These are phyloP conservation scores for Pythium pyrilobum DNA, from an alignment of 352 stramenopile genomes.

Conservation along the genomic window DNA sequence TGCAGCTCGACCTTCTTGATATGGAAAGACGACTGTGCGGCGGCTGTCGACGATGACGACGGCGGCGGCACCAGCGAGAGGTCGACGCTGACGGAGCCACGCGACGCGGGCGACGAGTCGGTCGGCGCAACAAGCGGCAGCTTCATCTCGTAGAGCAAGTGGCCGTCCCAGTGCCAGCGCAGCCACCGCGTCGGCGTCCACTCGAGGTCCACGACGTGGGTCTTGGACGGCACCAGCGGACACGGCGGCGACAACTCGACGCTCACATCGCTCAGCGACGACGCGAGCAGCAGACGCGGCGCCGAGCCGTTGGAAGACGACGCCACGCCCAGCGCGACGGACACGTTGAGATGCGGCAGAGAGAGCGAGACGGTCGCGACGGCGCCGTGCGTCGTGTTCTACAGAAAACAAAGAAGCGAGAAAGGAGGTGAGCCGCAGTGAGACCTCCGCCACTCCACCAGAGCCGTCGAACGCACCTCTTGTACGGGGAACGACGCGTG, in stretches of 20 bases:
- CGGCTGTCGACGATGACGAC: neutral
- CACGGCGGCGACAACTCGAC: constrained; percentile 11
- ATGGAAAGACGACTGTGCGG: neutral
- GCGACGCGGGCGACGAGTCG: neutral
- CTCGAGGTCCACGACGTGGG: constrained; percentile 17
- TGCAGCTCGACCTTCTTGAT: constrained; percentile 19
- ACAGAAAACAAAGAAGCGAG: neutral
- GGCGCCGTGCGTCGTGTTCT: neutral
- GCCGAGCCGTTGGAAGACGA: neutral
- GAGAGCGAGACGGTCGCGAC: constrained; percentile 3
- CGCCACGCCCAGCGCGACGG: constrained; percentile 4
- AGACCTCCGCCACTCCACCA: neutral
- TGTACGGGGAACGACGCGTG: constrained; percentile 11
- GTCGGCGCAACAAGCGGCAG: neutral
- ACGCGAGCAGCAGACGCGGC: constrained; percentile 1
- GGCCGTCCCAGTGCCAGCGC: constrained; percentile 20
- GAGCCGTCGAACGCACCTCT: neutral
- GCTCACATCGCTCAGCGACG: constrained; percentile 2
- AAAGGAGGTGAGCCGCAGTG: neutral
- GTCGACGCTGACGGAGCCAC: constrained; percentile 3
- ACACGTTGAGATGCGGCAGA: constrained; percentile 2
- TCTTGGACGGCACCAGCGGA: neutral
- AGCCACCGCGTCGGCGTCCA: constrained; percentile 17
- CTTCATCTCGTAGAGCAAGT: constrained; percentile 13
- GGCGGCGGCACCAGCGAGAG: neutral